Evolutionary conservation across 352 stramenopile species (phyloP).

Genomic region (Globisporangium sylvaticum): DNA sequence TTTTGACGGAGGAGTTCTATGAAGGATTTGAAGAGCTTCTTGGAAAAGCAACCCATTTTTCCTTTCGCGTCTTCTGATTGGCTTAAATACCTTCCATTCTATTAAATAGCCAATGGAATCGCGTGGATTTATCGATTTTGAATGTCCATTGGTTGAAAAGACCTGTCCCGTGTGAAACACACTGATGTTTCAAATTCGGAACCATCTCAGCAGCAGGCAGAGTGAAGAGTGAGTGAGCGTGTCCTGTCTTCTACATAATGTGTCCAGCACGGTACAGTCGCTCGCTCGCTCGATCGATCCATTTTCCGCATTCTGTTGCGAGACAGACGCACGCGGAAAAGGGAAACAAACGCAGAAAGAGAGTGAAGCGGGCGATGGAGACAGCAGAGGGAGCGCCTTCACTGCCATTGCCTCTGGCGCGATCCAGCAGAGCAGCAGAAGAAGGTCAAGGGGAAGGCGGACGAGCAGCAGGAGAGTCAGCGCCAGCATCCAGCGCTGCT

Average conservation of each 20-base stretch:
- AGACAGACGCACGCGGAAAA: neutral
- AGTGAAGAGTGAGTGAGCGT: neutral
- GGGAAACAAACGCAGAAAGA: neutral
- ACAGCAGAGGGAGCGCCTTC: neutral
- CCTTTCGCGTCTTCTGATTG: neutral
- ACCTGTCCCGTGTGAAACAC: neutral
- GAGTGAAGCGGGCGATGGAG: neutral
- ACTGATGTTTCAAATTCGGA: neutral
- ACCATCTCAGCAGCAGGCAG: neutral
- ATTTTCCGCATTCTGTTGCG: neutral
- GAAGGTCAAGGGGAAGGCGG: neutral
- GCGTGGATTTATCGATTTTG: neutral
- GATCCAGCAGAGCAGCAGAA: neutral
- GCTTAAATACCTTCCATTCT: neutral
- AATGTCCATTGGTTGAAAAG: neutral
- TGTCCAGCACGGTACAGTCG: neutral
- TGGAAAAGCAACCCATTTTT: neutral
- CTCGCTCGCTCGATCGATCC: neutral
- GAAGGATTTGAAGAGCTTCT: neutral
- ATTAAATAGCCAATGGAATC: neutral
- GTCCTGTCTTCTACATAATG: slow-evolving; percentile 8
- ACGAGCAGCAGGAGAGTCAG: neutral
- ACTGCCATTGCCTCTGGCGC: neutral
- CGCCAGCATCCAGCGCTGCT: neutral
- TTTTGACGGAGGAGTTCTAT: neutral